A percentile compares a stretch with the other conserved stretches of the same genome.
Conservation (phyloP, 495 filamentous ascomycete genomes). For the Xylaria castorea region DNA sequence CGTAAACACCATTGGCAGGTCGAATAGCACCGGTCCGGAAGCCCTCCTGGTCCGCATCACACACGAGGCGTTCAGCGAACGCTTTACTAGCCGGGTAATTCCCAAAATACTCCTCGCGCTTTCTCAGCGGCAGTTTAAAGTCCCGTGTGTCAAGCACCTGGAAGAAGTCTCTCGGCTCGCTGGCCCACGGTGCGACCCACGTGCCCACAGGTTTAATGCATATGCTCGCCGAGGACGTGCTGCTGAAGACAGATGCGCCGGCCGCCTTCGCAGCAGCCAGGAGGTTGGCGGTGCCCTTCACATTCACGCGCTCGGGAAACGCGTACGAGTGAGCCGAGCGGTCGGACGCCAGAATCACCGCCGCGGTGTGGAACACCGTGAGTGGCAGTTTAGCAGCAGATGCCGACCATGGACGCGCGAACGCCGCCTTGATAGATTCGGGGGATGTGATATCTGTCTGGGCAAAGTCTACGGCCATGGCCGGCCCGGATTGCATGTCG, state of each 20-base stretch:
- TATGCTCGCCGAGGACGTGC: slow-evolving; percentile 64
- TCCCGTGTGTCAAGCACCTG: slow-evolving; percentile 58
- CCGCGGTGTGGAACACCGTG: slow-evolving; percentile 55
- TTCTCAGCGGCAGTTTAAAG: slow-evolving; percentile 48
- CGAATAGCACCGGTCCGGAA: slow-evolving; percentile 65
- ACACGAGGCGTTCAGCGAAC: slow-evolving; percentile 59
- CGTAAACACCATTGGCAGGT: slow-evolving; percentile 66
- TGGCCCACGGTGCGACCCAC: slow-evolving; percentile 58
- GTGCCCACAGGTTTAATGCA: slow-evolving; percentile 53
- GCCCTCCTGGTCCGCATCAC: slow-evolving; percentile 48
- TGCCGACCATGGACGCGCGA: slow-evolving; percentile 45
- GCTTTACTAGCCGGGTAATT: slow-evolving; percentile 65
- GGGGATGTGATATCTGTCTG: slow-evolving; percentile 51
- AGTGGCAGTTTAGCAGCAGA: slow-evolving; percentile 44
- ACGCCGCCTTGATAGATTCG: slow-evolving; percentile 43
- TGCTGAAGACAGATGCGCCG: slow-evolving; percentile 62
- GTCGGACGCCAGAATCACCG: slow-evolving; percentile 53
- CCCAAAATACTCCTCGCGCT: slow-evolving; percentile 60
- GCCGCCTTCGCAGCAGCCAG: slow-evolving; percentile 56
- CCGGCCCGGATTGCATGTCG: slow-evolving; percentile 44
- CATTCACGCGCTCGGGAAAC: slow-evolving; percentile 58
- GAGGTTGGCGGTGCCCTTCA: slow-evolving; percentile 65
- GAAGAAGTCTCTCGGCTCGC: slow-evolving; percentile 47
- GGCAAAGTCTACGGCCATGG: slow-evolving; percentile 45
- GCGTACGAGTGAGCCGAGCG: slow-evolving; percentile 44